Base-by-base conservation (phyloP, 2,329 filamentous ascomycete species). In the Nigrospora sphaerica region DNA sequence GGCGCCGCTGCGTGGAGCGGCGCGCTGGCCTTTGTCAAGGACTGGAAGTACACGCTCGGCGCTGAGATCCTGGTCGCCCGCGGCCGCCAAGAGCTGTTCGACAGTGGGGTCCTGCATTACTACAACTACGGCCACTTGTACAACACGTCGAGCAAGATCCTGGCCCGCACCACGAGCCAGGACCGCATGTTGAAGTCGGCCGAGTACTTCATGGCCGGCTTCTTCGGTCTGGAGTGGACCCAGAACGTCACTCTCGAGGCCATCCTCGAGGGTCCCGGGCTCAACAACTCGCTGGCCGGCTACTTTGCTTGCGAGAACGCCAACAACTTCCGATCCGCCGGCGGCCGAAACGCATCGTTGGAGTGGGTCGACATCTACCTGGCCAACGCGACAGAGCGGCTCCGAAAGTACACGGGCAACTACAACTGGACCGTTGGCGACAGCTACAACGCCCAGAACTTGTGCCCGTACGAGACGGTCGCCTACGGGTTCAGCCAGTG, bases 381-480 rank as follows among this genome's bases (percentile, higher is more conserved):
- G 2, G 34, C 2, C 7, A 28, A 46, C 74, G 82, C 84, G 2
- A 81, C 80, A 11, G 62, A 70, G 16, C 76, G 85, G 3, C 73
- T 90, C 45, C 70, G 74, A 31, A 62, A 67, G 5, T 65, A 81
- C 63, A 70, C 81, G 0, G 62, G 74, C 1, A 72, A 71, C 17
- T 74, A 81, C 58, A 76, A 84, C 45, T 88, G 85, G 81, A 83
- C 78, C 1, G 58, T 78, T 4, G 63, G 71, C 3, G 82, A 86
- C 56, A 76, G 77, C 0, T 86, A 83, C 62, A 78, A 83, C 16
- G 81, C 81, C 0, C 86, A 90, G 62, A 81, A 73, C 3, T 72
- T 90, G 60, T 91, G 86, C 55, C 81, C 86, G 0, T 91, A 90
- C 57, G 86, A 91, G 62, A 88, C 84, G 0, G 75, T 88, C n/a